Evolutionary conservation across 169 alveolate species (phyloP), one percentile per base, ranked within the genome.

Genomic region (Toxoplasma gondii): DNA sequence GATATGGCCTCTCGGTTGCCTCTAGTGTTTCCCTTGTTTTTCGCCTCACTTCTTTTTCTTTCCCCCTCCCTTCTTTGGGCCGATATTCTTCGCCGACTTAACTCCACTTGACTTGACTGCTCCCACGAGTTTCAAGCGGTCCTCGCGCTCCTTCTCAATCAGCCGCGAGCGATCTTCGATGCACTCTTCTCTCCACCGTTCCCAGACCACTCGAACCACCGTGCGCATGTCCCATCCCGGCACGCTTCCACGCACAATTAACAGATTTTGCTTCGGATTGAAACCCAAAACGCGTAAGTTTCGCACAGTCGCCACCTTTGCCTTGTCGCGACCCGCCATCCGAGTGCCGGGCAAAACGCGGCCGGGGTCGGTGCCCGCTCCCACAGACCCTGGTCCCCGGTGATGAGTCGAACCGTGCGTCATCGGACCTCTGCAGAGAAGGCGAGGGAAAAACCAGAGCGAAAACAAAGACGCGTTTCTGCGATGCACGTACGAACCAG

Each of bases 241-340:
- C 64, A 98, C 99, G 34, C 97, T 94, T 0, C 99, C 99, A 95
- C 97, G 98, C 31, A 99, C 97, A 92, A 97, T 96, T 83, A 99
- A 94, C 44, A 98, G 96, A 58, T 98, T 97, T 84, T 98, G 97
- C 91, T 96, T 98, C 64, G 97, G 98, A 97, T 99, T 99, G 39
- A 99, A 94, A 38, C 99, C 99, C 43, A 98, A 96, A 38, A 99
- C 97, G 94, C 96, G 96, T 53, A 97, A 90, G 64, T 95, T 97
- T 9, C 97, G 91, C 94, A 97, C 96, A 31, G 99, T 98, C 70
- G 97, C 95, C 53, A 81, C 95, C 93, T 97, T 97, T 67, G 96
- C 95, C 31, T 99, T 99, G 95, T 98, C 95, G 53, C 98, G 96
- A 0, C 99, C 99, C 43, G 99, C 98, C 99, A 99, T 99, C 53